Evolutionary conservation across 140 eudicot genomes (phyloP), one percentile per base, ranked within the genome.

Genomic region (Oenanthe javanica): DNA sequence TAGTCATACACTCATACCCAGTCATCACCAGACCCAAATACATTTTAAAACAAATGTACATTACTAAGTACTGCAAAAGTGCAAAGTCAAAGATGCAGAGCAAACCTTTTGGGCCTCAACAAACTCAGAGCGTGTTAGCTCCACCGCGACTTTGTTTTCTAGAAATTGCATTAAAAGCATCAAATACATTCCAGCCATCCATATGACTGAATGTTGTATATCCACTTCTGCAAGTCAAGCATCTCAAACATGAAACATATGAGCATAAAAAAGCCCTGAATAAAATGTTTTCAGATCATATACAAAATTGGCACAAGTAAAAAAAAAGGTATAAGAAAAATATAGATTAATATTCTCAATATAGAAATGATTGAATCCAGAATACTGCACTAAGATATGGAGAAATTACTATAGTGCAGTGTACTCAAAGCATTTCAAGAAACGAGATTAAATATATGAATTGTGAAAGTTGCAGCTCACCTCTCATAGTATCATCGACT

Each of bases 131-230:
- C 97, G 90, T 38, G 99, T 95, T 82, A 95, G 97, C 83, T 95
- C 99, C 82, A 95, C 80, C 77, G 98, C 97, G 71, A 95, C 91
- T 91, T 95, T 95, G 79, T 95, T 95, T 75, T 95, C 99, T 72
- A 95, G 97, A 83, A 95, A 92, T 66, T 92, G 98, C 99, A 95
- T 95, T 38, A 92, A 85, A 77, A 92, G 88, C 99, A 92, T 91
- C 83, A 95, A 84, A 83, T 92, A 95, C 67, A 92, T 91, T 61
- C 99, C 97, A 81, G 97, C 90, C 97, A 95, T 91, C 99, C 99
- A 95, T 48, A 95, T 95, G 76, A 97, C 97, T 46, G 99, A 89
- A 85, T 95, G 97, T 78, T 89, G 97, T 85, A 95, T 82, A 77
- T 92, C 92, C 75, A 88, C 99, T 87, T 95, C 99, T 94, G 97